A percentile compares a stretch with the other conserved stretches of the same genome.
These are phyloP conservation scores for Ambrosia hybrid DNA, from an alignment of 140 eudicot genomes.

Conservation along the genomic window DNA sequence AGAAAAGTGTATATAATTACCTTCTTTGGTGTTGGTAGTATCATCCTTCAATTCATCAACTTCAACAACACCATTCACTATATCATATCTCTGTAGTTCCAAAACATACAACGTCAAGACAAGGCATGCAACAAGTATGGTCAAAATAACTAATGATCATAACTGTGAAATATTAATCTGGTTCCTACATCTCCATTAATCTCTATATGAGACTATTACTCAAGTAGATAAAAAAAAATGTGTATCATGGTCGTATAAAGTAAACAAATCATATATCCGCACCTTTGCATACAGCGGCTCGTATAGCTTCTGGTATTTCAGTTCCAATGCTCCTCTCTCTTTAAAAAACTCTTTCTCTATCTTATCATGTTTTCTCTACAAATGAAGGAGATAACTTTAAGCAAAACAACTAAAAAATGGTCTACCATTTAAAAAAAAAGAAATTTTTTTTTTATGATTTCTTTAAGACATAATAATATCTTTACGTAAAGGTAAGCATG, in stretches of 20 bases:
- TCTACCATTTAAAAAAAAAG: too few species aligned
- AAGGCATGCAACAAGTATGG: neutral
- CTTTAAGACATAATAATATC: too few species aligned
- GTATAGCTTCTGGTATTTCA: constrained; percentile 83
- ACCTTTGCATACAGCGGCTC: constrained; percentile 85
- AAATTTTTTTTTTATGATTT: too few species aligned
- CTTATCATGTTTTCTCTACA: constrained; percentile 81
- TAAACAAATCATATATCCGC: neutral
- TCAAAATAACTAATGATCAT: neutral
- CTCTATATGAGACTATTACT: neutral
- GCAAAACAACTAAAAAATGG: neutral
- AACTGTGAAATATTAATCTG: neutral
- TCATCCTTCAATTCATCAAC: constrained; percentile 55
- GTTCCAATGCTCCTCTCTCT: constrained; percentile 83
- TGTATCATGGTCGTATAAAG: neutral
- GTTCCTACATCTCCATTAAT: neutral
- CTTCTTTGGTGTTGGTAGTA: constrained; percentile 40
- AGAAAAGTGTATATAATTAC: constrained; percentile 18
- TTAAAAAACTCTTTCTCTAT: constrained; percentile 78
- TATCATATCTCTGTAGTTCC: constrained; percentile 69
- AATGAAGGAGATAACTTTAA: neutral
- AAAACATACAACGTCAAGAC: neutral
- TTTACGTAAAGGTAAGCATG: too few species aligned
- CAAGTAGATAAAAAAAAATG: too few species aligned
- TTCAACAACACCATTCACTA: constrained; percentile 83